Evolutionary conservation across 345 rosid genomes (phyloP).

Genomic region (Hibiscus mutabilis): DNA sequence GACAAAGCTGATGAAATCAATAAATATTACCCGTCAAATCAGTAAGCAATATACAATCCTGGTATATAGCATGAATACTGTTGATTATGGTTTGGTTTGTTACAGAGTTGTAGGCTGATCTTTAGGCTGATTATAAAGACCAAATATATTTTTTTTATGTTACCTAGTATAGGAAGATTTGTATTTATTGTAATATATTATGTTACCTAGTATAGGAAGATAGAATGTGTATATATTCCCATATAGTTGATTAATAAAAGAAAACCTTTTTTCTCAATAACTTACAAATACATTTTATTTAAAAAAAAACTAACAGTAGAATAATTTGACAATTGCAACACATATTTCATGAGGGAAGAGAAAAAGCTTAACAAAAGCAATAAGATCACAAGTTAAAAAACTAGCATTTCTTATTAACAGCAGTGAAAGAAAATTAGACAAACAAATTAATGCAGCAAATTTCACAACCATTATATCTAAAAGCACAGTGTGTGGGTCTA

Average conservation of each 20-base stretch:
- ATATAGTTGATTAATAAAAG: no score
- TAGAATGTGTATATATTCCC: no score
- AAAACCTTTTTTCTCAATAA: no score
- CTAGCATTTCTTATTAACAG: not conserved
- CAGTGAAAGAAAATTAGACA: not conserved
- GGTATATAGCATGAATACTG: not conserved
- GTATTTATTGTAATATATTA: no score
- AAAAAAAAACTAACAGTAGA: not conserved
- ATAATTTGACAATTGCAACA: not conserved
- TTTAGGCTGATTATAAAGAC: no score
- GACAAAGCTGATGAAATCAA: constrained; percentile 65
- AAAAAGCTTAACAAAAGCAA: not conserved
- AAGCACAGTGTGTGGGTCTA: not conserved
- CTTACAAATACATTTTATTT: not conserved
- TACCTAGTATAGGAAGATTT: no score
- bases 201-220: no score
- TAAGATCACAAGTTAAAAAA: not conserved
- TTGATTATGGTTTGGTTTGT: no score
- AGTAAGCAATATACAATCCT: constrained; percentile 6
- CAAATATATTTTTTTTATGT: no score
- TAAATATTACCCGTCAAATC: not conserved
- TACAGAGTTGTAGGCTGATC: no score
- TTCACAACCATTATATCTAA: not conserved
- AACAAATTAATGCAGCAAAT: not conserved
- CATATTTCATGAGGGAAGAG: not conserved